Evolutionary conservation across 805 yeast species (phyloP).

Genomic region (Pichia gijzeniarum): DNA sequence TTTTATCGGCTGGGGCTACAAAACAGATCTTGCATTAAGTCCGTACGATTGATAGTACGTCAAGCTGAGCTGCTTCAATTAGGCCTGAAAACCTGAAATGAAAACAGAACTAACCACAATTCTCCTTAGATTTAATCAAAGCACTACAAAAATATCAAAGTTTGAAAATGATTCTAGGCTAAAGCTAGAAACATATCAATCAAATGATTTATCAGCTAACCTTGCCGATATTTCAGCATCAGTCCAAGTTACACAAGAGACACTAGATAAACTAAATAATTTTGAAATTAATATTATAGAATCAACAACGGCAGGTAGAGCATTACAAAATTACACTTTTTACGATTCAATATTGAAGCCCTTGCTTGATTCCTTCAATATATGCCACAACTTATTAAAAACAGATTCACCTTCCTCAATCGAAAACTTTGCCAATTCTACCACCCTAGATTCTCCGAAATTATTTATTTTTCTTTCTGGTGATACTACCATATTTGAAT

Average conservation of each 20-base stretch:
- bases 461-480: constrained; percentile 70
- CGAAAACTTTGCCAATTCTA: constrained; percentile 23
- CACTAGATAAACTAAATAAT: not conserved
- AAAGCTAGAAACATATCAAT: too few relatives aligned
- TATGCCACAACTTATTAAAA: constrained; percentile 20
- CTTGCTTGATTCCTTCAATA: constrained; percentile 33
- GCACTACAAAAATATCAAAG: not conserved
- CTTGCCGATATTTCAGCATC: too few relatives aligned
- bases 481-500: constrained; percentile 78
- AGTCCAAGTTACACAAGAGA: not conserved
- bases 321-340: constrained; percentile 16
- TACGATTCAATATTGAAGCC: constrained; percentile 42
- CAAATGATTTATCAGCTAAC: too few relatives aligned
- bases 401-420: constrained; percentile 31
- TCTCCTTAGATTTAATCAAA: not conserved
- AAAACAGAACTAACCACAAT: too few relatives aligned
- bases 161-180: not conserved
- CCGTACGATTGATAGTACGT: too few relatives aligned
- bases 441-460: constrained; percentile 6
- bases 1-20: too few relatives aligned
- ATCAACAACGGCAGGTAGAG: constrained; percentile 42
- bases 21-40: too few relatives aligned
- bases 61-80: too few relatives aligned
- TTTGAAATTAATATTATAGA: constrained; percentile 34
- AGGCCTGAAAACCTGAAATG: too few relatives aligned